These are phyloP conservation scores for Apophysomyces trapeziformis DNA, from an alignment of 371 early-diverging fungal species.

Conservation along the genomic window DNA sequence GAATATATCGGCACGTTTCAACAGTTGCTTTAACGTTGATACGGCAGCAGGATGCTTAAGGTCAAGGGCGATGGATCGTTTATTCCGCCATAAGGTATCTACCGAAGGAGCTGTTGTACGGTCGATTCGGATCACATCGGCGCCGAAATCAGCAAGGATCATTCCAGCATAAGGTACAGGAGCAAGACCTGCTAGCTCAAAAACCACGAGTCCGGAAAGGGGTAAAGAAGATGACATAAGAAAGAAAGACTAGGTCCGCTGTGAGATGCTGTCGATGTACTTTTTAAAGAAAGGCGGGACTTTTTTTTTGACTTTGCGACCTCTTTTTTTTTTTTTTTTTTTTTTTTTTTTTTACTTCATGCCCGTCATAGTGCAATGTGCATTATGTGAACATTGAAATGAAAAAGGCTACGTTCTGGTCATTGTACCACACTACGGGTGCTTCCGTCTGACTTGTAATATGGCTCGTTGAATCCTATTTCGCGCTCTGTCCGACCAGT, in stretches of 20 bases:
- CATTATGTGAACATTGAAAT: background rate
- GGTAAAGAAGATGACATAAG: slow-evolving; percentile 33
- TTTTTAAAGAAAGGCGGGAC: background rate
- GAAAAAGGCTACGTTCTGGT: too few species aligned
- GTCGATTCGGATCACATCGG: slow-evolving; percentile 76
- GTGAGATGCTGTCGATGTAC: background rate
- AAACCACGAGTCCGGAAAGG: slow-evolving; percentile 59
- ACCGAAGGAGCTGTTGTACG: slow-evolving; percentile 40
- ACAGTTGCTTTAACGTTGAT: slow-evolving; percentile 47
- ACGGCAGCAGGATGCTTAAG: slow-evolving; percentile 61
- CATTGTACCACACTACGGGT: too few species aligned
- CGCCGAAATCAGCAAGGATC: slow-evolving; percentile 79
- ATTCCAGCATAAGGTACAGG: slow-evolving; percentile 77
- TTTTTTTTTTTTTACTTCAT: background rate
- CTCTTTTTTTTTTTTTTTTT: background rate
- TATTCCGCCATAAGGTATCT: slow-evolving; percentile 58
- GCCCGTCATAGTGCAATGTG: background rate
- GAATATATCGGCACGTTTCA: slow-evolving; percentile 65
- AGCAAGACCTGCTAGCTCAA: slow-evolving; percentile 80
- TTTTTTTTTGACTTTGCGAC: background rate
- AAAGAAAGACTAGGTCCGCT: background rate
- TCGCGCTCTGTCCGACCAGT: too few species aligned
- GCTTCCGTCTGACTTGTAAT: too few species aligned
- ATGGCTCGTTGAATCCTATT: too few species aligned
- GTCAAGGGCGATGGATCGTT: slow-evolving; percentile 71